A percentile compares a stretch with the other conserved stretches of the same genome.
Evolutionary conservation across 257 asterid species (phyloP).

Genomic region (Solanum pinnatisectum): DNA sequence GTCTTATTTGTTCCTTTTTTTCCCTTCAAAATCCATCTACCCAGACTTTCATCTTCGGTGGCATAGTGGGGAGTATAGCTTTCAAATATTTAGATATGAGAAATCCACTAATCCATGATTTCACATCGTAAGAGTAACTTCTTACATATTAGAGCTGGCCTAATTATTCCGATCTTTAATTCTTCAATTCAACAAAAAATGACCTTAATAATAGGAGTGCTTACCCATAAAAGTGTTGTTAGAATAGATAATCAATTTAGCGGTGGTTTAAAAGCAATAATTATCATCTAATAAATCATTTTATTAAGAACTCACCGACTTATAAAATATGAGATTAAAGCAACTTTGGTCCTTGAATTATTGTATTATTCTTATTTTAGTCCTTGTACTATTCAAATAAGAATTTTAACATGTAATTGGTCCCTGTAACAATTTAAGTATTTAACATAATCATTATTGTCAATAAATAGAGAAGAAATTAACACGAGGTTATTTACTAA

Average conservation of each 20-base stretch:
- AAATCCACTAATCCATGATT: neutral
- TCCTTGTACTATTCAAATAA: neutral
- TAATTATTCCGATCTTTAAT: neutral
- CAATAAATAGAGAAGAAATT: neutral
- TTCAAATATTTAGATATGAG: neutral
- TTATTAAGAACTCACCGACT: neutral
- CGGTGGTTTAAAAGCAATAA: neutral
- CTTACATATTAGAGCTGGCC: neutral
- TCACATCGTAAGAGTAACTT: neutral
- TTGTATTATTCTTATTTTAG: neutral
- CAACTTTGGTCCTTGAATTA: neutral
- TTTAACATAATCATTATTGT: neutral
- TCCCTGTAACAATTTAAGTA: neutral
- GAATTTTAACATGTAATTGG: neutral
- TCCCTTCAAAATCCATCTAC: neutral
- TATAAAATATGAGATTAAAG: neutral
- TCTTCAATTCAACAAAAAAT: neutral
- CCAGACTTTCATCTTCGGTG: neutral
- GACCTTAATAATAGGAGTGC: neutral
- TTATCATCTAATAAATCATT: neutral
- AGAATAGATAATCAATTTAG: neutral
- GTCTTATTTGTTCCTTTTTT: neutral
- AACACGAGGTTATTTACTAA: neutral
- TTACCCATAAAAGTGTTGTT: neutral
- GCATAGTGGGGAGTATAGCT: neutral